These are phyloP conservation scores for Epichloe coenophiala DNA, from an alignment of 2,329 filamentous ascomycete species.

Conservation along the genomic window DNA sequence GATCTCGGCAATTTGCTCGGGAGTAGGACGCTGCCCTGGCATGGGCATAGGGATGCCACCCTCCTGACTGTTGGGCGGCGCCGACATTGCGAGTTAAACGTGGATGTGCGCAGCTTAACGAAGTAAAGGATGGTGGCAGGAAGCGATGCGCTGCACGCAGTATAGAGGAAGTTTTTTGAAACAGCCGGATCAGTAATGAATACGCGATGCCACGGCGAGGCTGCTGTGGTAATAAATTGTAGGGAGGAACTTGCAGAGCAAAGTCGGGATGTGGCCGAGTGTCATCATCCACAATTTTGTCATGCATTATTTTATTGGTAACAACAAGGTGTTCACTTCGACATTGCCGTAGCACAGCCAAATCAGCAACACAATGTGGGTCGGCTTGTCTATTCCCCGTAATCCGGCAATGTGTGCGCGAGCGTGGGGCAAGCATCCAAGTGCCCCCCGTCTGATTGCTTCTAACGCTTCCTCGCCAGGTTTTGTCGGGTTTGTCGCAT, in stretches of 20 bases:
- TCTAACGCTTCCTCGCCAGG: too few species aligned
- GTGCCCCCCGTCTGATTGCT: too few species aligned
- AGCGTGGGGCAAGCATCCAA: too few species aligned
- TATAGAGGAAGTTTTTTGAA: not conserved
- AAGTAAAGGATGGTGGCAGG: conserved; percentile 5
- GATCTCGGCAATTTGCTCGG: conserved; percentile 75
- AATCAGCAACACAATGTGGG: not conserved
- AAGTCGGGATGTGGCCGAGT: conserved; percentile 5
- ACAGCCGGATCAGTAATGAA: not conserved
- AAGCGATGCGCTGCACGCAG: too few species aligned
- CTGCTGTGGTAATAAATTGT: not conserved
- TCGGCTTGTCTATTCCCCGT: conserved; percentile 19
- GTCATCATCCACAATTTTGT: conserved; percentile 3
- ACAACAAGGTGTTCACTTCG: conserved; percentile 26
- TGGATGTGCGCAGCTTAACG: conserved; percentile 1
- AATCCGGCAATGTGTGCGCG: not conserved
- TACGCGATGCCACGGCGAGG: not conserved
- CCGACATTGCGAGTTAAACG: conserved; percentile 13
- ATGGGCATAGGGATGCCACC: conserved; percentile 13
- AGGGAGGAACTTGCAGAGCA: not conserved
- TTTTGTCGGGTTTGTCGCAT: not conserved
- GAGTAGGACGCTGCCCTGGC: conserved; percentile 44
- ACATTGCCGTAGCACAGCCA: not conserved
- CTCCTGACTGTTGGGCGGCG: conserved; percentile 12
- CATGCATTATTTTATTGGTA: conserved; percentile 7